phyloP scores from a whole-genome alignment of 371 early-diverging fungal genomes.

The Mucor plumbeus region DNA sequence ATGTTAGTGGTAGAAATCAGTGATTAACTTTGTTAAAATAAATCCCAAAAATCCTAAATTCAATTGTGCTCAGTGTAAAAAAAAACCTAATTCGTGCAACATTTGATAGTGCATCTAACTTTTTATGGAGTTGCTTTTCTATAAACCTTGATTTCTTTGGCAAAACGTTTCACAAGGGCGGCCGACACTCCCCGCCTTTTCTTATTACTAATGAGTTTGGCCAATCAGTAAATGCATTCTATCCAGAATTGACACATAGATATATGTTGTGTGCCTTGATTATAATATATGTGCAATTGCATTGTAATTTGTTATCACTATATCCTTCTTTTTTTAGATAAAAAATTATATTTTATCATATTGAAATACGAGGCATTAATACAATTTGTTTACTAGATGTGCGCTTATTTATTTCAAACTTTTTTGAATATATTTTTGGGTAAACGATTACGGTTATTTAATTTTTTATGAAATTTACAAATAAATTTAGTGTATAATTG shows the following conservation, averaged over 20 bases:
- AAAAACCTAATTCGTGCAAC: neutral
- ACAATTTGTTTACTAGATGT: neutral
- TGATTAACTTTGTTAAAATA: neutral
- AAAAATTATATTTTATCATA: no score
- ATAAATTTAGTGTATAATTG: neutral
- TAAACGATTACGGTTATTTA: neutral
- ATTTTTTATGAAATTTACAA: neutral
- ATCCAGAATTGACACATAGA: neutral
- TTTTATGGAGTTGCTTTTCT: neutral
- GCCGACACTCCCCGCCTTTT: constrained; percentile 4
- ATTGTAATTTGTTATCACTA: neutral
- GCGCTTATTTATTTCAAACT: neutral
- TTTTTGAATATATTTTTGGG: neutral
- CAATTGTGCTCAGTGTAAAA: neutral
- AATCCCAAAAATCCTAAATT: neutral
- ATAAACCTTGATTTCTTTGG: neutral
- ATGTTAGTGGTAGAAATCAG: neutral
- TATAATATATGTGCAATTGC: no score
- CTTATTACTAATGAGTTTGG: neutral
- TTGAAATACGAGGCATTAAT: neutral
- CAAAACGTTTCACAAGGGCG: constrained; percentile 4
- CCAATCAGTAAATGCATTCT: neutral
- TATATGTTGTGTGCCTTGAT: no score
- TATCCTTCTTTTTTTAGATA: neutral
- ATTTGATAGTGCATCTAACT: neutral